Conservation (phyloP, 192 early-diverging fungal genomes). For the Lobulomyces angularis region DNA sequence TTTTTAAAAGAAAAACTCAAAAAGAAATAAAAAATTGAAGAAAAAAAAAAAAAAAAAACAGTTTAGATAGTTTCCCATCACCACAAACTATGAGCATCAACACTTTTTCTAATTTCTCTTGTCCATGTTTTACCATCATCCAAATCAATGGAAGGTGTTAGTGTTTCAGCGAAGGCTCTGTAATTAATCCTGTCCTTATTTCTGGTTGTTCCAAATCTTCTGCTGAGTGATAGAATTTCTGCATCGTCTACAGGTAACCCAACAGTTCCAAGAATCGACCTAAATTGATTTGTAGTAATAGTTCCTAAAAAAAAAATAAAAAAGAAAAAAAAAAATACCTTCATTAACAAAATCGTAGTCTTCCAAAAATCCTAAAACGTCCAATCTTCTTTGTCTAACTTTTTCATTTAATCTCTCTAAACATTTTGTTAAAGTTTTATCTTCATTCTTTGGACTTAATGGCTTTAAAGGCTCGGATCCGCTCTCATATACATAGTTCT, state of each 20-base stretch:
- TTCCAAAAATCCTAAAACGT: slow-evolving; percentile 30
- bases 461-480: background rate
- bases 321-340: slow-evolving; percentile 13
- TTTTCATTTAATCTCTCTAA: slow-evolving; percentile 16
- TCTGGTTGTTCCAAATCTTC: slow-evolving; percentile 19
- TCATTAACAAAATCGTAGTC: slow-evolving; percentile 39
- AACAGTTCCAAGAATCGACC: slow-evolving; percentile 26
- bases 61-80: no score
- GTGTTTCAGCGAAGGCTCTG: slow-evolving; percentile 20
- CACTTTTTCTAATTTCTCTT: no score
- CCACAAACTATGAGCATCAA: no score
- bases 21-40: no score
- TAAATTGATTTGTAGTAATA: slow-evolving; percentile 37
- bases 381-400: slow-evolving; percentile 20
- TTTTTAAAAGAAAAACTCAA: no score
- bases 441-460: slow-evolving; percentile 12
- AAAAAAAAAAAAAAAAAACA: no score
- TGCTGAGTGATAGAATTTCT: slow-evolving; percentile 25
- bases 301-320: slow-evolving; percentile 21
- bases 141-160: no score
- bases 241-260: slow-evolving; percentile 25
- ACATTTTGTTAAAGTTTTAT: slow-evolving; percentile 15
- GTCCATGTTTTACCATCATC: no score
- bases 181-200: slow-evolving; percentile 32
- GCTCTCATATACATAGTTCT: slow-evolving; percentile 6